These are phyloP conservation scores for Zygosaccharomyces pseudorouxii DNA, from an alignment of 805 yeast species.

Conservation along the genomic window DNA sequence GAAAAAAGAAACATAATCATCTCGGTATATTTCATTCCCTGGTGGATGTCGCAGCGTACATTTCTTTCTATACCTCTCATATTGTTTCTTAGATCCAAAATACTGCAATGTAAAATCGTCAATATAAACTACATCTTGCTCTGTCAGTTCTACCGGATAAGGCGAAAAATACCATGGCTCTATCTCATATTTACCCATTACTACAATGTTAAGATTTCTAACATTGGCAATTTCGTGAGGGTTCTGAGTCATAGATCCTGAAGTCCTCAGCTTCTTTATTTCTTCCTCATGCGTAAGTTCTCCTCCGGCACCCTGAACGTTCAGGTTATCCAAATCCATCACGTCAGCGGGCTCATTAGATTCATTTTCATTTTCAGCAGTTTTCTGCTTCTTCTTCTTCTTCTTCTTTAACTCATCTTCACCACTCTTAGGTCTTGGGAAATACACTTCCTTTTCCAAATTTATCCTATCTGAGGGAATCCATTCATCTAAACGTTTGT, in stretches of 20 bases:
- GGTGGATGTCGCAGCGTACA: constrained; percentile 94
- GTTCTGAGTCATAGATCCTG: constrained; percentile 97
- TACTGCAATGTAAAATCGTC: constrained; percentile 89
- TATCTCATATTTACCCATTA: constrained; percentile 84
- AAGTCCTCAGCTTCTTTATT: constrained; percentile 81
- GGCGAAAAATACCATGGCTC: constrained; percentile 99
- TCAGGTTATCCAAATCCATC: constrained; percentile 77
- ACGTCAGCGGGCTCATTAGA: constrained; percentile 49
- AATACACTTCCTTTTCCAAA: constrained; percentile 59
- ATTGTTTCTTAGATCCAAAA: constrained; percentile 85
- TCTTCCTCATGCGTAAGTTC: constrained; percentile 86
- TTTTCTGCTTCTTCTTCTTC: constrained; percentile 38
- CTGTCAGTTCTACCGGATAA: constrained; percentile 90
- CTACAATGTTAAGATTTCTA: constrained; percentile 70
- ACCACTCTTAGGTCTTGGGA: constrained; percentile 57
- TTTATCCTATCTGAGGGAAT: constrained; percentile 68
- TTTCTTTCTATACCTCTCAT: constrained; percentile 84
- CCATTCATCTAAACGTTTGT: constrained; percentile 97
- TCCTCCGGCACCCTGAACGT: constrained; percentile 72
- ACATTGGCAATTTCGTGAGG: constrained; percentile 84
- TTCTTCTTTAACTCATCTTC: constrained; percentile 39
- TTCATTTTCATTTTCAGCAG: constrained; percentile 9
- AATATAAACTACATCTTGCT: constrained; percentile 82
- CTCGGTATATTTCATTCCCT: constrained; percentile 95
- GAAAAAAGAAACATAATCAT: constrained; percentile 87